Base-by-base conservation (phyloP, 164 flowering plant genomes). In the Cinnamomum micranthum region DNA sequence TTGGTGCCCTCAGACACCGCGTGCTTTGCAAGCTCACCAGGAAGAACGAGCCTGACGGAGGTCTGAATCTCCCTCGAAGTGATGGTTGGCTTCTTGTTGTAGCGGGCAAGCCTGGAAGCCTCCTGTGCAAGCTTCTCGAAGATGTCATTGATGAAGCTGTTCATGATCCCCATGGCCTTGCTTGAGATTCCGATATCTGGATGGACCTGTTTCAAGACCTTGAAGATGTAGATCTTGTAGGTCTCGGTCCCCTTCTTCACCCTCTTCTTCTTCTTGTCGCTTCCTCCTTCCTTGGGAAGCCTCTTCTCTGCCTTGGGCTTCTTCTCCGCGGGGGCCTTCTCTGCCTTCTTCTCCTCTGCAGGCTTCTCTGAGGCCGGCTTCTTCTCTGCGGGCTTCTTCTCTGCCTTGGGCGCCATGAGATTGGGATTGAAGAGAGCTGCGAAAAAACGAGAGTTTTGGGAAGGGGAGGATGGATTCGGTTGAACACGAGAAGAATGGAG, bases 1-100 rank as follows among this genome's bases (percentile, higher is more conserved):
- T 86, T 86, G 1, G 88, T 86, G 12, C 88, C 88, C 55, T 86
- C 88, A 2, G 86, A 86, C 7, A 86, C 88, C 27, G 88, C 88
- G 67, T 86, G 88, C 82, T 86, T 86, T 3, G 88, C 88, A 27
- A 86, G 58, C 58, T 86, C 88, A 6, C 88, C 88, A 4, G 88
- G 88, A 33, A 86, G 74, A 2, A 86, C 88, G 27, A 86, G 77
- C 14, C 88, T 68, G 1, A 86, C 87, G 2, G 88, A 86, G 11
- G 88, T 84, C 82, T 86, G 88, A 71, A 86, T 86, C 78, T 86
- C 88, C 76, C 88, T 50, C 0, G 85, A 82, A 0, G 88, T 75
- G 60, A 75, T 75, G 68, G 77, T 75, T 17, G 77, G 77, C 77
- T 75, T 75, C 85, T 84, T 86, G 79, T 84, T 86, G 77, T 86